Base-by-base conservation (phyloP, 768 basidiomycete species). In the Tulasnella sp. region DNA sequence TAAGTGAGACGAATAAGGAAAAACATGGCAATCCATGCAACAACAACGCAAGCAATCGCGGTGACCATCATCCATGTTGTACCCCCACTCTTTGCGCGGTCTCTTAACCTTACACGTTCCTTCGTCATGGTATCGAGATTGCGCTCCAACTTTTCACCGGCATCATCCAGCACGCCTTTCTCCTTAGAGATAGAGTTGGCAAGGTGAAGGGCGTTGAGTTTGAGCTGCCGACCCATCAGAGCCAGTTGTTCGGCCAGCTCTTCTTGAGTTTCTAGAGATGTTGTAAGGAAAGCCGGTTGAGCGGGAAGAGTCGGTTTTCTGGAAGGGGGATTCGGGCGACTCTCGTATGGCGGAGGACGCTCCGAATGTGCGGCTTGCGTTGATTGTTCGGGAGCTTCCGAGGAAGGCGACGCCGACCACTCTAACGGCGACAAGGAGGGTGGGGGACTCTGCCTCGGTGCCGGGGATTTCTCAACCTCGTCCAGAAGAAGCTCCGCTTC, bases 181-280 rank as follows among this genome's bases (percentile, higher is more conserved):
- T 98, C 96, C 77, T 91, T 91, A 57, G 86, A 90, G 1, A 99
- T 85, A 15, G 90, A 86, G 5, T 87, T 86, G 5, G 92, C 88
- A 82, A 98, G 96, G 81, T 94, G 90, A 0, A 91, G 83, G 0
- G 95, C 91, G 80, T 97, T 97, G 32, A 89, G 87, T 81, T 93
- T 93, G 73, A 99, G 89, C 82, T 95, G 94, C 13, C 90, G 86
- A 0, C 95, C 94, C 96, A 99, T 98, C 77, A 89, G 84, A 0
- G 90, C 91, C 35, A 96, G 89, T 81, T 94, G 91, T 11, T 86
- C 86, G 0, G 92, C 88, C 70, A 96, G 89, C 32, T 93, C 89
- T 73, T 93, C 89, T 35, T 96, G 95, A 2, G 82, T 82, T 37
- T 82, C 80, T 15, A 82, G 77, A 20, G 91, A 89, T 79, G 89